Base-by-base conservation (phyloP, 495 filamentous ascomycete species). In the Penicillium cosmopolitanum region DNA sequence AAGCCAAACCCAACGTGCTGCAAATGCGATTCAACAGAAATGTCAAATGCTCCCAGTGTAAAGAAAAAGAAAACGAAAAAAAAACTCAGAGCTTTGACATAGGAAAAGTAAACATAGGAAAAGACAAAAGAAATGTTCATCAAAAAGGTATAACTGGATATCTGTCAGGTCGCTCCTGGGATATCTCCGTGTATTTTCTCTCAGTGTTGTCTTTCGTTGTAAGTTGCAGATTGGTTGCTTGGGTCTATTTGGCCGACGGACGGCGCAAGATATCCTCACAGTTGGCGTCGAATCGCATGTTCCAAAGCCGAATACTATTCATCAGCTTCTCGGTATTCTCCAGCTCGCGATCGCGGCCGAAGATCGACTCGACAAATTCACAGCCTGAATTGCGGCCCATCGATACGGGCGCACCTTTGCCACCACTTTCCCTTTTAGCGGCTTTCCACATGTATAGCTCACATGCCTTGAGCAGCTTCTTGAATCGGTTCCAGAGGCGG, bases 331-430 rank as follows among this genome's bases (percentile, higher is more conserved):
- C 91, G n/a, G 95, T 97, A 71, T 87, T 87, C 72, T 96, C 90
- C 42, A 97, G 82, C 73, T 97, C 89, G 55, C 93, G 87, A 69
- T 97, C 95, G 60, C 89, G 86, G 64, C 95, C 96, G 68, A 98
- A 98, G 62, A 98, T 91, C 48, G 93, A 91, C 69, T 97, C 91
- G 66, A 98, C 94, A 70, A 98, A 98, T 83, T 97, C 96, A 64
- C 88, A 89, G 40, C 96, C 96, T 57, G 91, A 90, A 70, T 92
- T 92, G 82, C 93, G 91, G 66, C 95, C 96, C 80, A 97, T 92
- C 60, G 87, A 87, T 38, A 89, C 81, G 23, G 84, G 79, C 2
- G 50, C 60, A 1, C 68, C 66, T 66, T 85, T 85, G 55, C 84
- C 80, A 38, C 80, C 80, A 40, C 80, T 79, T 75, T 87, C 84